Evolutionary conservation across 306 rosid species (phyloP), one percentile per base, ranked within the genome.

Genomic region (Benincasa hispida): DNA sequence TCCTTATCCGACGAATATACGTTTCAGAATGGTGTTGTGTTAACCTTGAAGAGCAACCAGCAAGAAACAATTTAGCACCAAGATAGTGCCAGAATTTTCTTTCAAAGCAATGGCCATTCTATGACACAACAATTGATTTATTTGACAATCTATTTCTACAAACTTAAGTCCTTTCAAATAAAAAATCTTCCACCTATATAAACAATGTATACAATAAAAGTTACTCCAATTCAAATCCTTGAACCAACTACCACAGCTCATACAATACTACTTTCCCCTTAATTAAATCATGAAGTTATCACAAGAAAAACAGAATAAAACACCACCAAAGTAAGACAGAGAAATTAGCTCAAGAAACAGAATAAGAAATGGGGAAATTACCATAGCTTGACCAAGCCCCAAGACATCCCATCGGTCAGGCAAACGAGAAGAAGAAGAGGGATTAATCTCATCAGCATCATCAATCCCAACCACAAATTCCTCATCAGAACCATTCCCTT

Each of bases 361-460:
- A 50, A 21, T 4, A 1, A 0, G 2, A 55, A 79, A 45, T 15
- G 22, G 28, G 28, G 34, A 78, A 77, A 82, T 47, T 86, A 91
- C 97, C 98, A 94, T 94, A 82, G 98, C 98, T 80, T 94, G 98
- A 66, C 98, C 98, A 58, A 94, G 98, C 30, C 98, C 98, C 81
- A 94, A 76, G 1, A 94, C 97, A 76, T 94, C 97, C 96, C 94
- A 93, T 81, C 88, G 87, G 27, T 91, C 96, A 42, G 96, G 93
- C 62, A 85, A 75, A 68, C 47, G 76, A 47, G 83, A 61, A 19
- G 83, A 61, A 19, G 68, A 74, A 22, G 92, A 77, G 2, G 80
- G 80, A 83, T 70, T 27, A 34, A 75, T 55, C 5, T 21, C 85
- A 39, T 85, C 83, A 2, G 62, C 21, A 21, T 72, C 80, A 48